These are phyloP conservation scores for Talaromyces stipitatus DNA, from an alignment of 495 filamentous ascomycete species.

Conservation along the genomic window DNA sequence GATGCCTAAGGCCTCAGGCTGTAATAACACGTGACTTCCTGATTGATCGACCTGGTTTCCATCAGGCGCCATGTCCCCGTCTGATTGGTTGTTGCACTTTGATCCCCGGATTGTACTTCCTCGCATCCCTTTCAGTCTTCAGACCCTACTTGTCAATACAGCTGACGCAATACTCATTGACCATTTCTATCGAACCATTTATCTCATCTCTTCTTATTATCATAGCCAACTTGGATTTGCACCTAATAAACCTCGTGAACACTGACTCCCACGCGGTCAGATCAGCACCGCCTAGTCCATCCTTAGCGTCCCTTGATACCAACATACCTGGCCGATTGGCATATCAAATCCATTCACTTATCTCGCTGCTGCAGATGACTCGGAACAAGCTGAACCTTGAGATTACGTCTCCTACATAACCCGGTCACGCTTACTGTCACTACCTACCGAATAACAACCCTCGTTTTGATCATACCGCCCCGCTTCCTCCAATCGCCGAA, in stretches of 20 bases:
- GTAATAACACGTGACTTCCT: neutral
- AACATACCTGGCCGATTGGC: neutral
- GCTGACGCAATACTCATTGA: neutral
- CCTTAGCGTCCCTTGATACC: neutral
- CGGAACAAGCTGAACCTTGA: neutral
- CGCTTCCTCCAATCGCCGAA: conserved; percentile 2
- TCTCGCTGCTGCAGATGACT: neutral
- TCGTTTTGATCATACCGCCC: neutral
- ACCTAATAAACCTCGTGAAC: neutral
- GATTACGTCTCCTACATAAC: neutral
- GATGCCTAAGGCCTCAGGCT: neutral
- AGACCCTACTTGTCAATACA: too few species aligned
- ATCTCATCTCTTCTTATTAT: neutral
- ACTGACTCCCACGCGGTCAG: neutral
- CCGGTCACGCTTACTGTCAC: neutral
- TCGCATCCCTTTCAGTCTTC: too few species aligned
- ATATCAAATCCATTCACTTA: neutral
- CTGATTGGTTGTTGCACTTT: too few species aligned
- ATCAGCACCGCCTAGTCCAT: neutral
- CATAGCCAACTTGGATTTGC: neutral
- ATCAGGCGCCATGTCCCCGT: too few species aligned
- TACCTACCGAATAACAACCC: neutral
- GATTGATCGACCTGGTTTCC: too few species aligned
- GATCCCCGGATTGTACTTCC: too few species aligned
- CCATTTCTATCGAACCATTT: neutral